phyloP scores from a whole-genome alignment of 176 grass and related monocot genomes.

The Bromus sterilis region DNA sequence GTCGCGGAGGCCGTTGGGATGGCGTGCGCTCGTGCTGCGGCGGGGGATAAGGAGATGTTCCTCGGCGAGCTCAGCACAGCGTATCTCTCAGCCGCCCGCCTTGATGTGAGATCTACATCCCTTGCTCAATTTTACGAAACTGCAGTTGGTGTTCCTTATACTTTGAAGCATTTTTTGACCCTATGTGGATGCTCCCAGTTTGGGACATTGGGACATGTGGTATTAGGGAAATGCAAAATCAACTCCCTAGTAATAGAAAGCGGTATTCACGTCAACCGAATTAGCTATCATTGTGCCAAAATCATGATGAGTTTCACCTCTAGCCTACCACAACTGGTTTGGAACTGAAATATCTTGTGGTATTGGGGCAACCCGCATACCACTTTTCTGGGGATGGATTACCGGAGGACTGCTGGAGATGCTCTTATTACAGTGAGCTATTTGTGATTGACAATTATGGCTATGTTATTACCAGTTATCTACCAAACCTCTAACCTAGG shows the following conservation, averaged over 20 bases:
- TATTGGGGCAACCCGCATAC: neutral
- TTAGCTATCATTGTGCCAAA: too few species aligned
- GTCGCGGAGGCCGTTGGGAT: conserved; percentile 39
- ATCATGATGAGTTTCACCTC: too few species aligned
- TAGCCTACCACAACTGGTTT: too few species aligned
- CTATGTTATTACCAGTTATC: neutral
- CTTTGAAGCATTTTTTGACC: neutral
- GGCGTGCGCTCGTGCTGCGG: conserved; percentile 32
- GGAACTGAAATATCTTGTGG: too few species aligned
- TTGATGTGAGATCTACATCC: conserved; percentile 26
- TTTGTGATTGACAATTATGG: neutral
- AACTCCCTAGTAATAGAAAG: neutral
- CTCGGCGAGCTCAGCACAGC: conserved; percentile 50
- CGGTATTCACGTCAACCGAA: too few species aligned
- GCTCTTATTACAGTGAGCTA: neutral
- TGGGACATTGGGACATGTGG: neutral
- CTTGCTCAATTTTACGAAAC: neutral
- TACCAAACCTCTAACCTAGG: neutral
- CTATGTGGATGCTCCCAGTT: neutral
- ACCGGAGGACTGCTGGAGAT: neutral
- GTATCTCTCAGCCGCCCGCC: conserved; percentile 34
- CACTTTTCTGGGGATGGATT: neutral
- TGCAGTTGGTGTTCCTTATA: neutral
- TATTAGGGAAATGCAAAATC: neutral
- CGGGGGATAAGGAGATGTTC: conserved; percentile 39